These are phyloP conservation scores for Fusarium goolgardi DNA, from an alignment of 2,329 filamentous ascomycete species.

Conservation along the genomic window DNA sequence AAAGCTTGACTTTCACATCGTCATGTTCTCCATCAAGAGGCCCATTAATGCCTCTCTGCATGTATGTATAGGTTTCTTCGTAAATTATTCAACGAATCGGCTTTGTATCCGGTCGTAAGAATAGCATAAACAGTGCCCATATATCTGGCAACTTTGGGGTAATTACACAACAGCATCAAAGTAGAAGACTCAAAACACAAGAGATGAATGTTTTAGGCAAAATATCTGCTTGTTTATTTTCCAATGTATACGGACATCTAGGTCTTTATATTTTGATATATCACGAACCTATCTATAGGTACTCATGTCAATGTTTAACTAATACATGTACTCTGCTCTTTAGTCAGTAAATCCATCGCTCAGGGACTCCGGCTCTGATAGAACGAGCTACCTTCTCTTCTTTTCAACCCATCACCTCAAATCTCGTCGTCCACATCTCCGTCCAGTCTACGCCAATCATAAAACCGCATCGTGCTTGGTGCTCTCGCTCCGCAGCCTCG, in stretches of 20 bases:
- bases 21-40: slow-evolving; percentile 11
- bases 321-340: slow-evolving; percentile 68
- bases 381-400: slow-evolving; percentile 59
- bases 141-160: background rate
- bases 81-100: slow-evolving; percentile 18
- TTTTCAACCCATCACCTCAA: slow-evolving; percentile 18
- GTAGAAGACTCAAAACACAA: background rate
- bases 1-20: background rate
- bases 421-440: slow-evolving; percentile 34
- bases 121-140: background rate
- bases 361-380: slow-evolving; percentile 71
- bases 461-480: slow-evolving; percentile 44
- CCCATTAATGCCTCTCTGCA: slow-evolving; percentile 17
- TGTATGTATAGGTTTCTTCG: background rate
- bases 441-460: slow-evolving; percentile 2
- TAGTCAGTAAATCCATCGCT: slow-evolving; percentile 71
- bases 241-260: background rate
- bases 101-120: background rate
- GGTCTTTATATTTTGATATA: background rate
- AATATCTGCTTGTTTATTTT: background rate
- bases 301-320: background rate
- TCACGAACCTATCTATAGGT: background rate
- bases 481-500: slow-evolving; percentile 48
- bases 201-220: background rate
- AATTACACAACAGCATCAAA: background rate